Percentiles rank a stretch among this genome's conserved stretches.
These are phyloP conservation scores for Trichocladium uniseriatum DNA, from an alignment of 495 filamentous ascomycete genomes.

Conservation along the genomic window DNA sequence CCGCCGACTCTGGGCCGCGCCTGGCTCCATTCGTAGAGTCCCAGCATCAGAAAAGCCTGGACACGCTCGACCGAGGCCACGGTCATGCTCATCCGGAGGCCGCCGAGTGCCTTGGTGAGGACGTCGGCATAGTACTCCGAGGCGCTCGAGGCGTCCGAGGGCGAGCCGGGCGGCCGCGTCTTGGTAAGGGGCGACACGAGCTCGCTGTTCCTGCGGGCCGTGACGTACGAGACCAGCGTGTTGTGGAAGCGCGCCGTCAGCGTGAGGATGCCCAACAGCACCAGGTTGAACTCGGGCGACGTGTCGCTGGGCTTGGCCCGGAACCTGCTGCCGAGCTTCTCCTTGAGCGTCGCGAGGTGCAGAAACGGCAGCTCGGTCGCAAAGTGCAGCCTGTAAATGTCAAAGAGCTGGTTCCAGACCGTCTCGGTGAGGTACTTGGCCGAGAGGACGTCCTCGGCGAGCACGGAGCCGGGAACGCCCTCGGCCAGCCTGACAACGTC, in stretches of 20 bases:
- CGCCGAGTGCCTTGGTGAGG: conserved; percentile 55
- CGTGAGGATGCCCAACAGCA: conserved; percentile 68
- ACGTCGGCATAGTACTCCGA: conserved; percentile 74
- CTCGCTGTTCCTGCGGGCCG: conserved; percentile 27
- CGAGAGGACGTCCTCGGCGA: conserved; percentile 43
- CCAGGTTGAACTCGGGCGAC: conserved; percentile 44
- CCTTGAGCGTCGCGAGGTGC: conserved; percentile 66
- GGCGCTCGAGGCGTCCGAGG: conserved; percentile 51
- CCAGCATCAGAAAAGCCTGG: conserved; percentile 73
- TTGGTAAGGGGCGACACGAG: conserved; percentile 28
- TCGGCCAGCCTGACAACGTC: conserved; percentile 36
- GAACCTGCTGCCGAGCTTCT: conserved; percentile 36
- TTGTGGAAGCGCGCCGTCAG: conserved; percentile 73
- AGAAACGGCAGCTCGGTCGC: conserved; percentile 76
- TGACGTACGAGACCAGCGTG: conserved; percentile 55
- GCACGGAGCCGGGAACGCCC: conserved; percentile 19
- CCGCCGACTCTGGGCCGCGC: conserved; percentile 48
- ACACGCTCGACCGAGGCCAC: conserved; percentile 57
- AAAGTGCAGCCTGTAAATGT: conserved; percentile 75
- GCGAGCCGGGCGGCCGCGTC: conserved; percentile 21
- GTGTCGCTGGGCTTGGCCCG: conserved; percentile 38
- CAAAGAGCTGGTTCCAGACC: conserved; percentile 62
- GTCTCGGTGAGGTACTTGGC: conserved; percentile 53
- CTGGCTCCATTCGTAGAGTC: conserved; percentile 78
- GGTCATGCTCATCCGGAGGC: conserved; percentile 44